Percentiles rank a stretch among this genome's conserved stretches.
Evolutionary conservation across 495 filamentous ascomycete genomes (phyloP).

Genomic region (Penicillium pulvis): DNA sequence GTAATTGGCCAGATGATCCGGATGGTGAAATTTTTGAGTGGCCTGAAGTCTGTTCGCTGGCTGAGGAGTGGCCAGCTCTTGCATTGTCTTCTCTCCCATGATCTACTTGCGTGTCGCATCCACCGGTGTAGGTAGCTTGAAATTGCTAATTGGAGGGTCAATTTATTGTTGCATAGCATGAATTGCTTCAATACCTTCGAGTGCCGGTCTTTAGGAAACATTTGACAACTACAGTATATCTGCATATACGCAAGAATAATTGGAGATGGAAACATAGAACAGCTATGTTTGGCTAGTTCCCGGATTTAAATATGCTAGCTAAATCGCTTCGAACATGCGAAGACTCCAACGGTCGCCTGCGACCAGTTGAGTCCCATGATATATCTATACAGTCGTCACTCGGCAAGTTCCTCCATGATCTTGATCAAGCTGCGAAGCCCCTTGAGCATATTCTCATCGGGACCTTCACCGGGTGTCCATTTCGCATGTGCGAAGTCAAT

Average conservation of each 20-base stretch:
- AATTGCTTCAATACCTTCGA: not conserved
- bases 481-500: slow-evolving; percentile 96
- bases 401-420: slow-evolving; percentile 65
- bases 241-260: too few relatives aligned
- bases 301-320: not conserved
- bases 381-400: slow-evolving; percentile 23
- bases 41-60: not conserved
- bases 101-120: not conserved
- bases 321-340: slow-evolving; percentile 6
- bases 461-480: slow-evolving; percentile 83
- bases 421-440: slow-evolving; percentile 74
- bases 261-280: not conserved
- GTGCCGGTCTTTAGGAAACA: not conserved
- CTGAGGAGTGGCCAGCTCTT: not conserved
- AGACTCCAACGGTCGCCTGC: slow-evolving; percentile 32
- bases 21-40: not conserved
- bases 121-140: too few relatives aligned
- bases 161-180: not conserved
- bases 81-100: slow-evolving; percentile 2
- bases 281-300: not conserved
- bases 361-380: slow-evolving; percentile 20
- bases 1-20: not conserved
- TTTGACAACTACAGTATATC: too few relatives aligned
- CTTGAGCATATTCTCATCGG: slow-evolving; percentile 79
- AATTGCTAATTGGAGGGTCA: too few relatives aligned